Percentiles rank a stretch among this genome's conserved stretches.
Evolutionary conservation across 2,329 filamentous ascomycete genomes (phyloP).

Genomic region (Hirsutella thompsonii): DNA sequence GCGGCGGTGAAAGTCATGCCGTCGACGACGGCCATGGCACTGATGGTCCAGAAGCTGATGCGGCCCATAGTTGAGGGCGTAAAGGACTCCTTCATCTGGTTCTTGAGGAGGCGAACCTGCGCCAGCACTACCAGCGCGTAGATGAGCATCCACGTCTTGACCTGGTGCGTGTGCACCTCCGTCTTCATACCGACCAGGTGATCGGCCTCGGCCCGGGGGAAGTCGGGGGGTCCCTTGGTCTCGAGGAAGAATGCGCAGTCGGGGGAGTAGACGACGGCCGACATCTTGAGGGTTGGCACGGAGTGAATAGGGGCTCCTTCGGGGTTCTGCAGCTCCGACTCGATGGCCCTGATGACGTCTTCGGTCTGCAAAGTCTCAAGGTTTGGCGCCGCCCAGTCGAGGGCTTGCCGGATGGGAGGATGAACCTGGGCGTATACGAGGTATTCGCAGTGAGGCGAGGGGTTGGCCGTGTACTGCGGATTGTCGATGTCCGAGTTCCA

Average conservation of each 20-base stretch:
- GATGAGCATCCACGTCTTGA: constrained; percentile 45
- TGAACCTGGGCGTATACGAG: constrained; percentile 74
- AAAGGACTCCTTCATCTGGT: constrained; percentile 52
- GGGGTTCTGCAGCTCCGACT: constrained; percentile 49
- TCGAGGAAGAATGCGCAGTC: constrained; percentile 57
- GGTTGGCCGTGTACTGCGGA: constrained; percentile 42
- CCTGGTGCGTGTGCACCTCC: constrained; percentile 41
- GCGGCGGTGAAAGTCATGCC: constrained; percentile 44
- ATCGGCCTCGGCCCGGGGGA: constrained; percentile 32
- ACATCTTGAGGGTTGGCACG: constrained; percentile 47
- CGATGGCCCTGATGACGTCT: constrained; percentile 38
- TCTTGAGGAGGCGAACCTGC: constrained; percentile 49
- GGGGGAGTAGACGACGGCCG: constrained; percentile 52
- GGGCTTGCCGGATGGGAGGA: constrained; percentile 29
- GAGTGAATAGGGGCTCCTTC: constrained; percentile 42
- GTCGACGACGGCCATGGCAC: constrained; percentile 50
- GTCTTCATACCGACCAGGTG: constrained; percentile 49
- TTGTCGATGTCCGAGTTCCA: constrained; percentile 63
- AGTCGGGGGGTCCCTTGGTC: constrained; percentile 48
- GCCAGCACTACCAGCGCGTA: constrained; percentile 43
- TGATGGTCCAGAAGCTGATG: constrained; percentile 50
- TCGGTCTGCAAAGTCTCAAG: constrained; percentile 19
- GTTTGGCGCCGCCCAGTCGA: constrained; percentile 17
- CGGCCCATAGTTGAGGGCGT: constrained; percentile 56
- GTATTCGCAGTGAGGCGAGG: constrained; percentile 72